These are phyloP conservation scores for Inga oerstediana DNA, from an alignment of 306 rosid species.

Conservation along the genomic window DNA sequence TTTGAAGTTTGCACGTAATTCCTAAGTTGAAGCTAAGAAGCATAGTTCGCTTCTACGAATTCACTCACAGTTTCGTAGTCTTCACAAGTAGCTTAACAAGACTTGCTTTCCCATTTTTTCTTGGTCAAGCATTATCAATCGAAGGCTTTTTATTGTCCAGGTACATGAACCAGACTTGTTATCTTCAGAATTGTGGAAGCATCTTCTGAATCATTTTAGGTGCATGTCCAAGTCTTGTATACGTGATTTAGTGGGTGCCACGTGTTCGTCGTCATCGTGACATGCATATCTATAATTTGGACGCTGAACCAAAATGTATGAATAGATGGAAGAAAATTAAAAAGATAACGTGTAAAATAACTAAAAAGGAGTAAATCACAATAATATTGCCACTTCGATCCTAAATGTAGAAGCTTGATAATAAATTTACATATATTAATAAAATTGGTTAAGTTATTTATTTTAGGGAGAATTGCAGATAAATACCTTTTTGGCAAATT, in stretches of 20 bases:
- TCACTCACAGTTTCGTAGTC: not conserved
- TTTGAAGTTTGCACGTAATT: constrained; percentile 3
- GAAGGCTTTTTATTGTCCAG: constrained; percentile 2
- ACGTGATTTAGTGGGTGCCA: not conserved
- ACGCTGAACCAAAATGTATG: not conserved
- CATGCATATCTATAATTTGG: not conserved
- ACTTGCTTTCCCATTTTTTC: not conserved
- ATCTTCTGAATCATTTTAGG: not conserved
- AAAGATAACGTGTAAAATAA: not conserved
- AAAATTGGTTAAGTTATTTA: no score
- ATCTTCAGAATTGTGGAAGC: not conserved
- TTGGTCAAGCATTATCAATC: not conserved
- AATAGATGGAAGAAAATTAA: not conserved
- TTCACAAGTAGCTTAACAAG: not conserved
- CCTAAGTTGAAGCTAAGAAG: not conserved
- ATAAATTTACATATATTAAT: no score
- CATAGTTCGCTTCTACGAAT: not conserved
- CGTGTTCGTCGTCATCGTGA: not conserved
- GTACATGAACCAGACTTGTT: constrained; percentile 28
- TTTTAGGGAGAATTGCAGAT: no score
- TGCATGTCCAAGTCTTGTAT: not conserved
- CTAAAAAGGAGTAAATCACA: not conserved
- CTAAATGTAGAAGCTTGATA: not conserved
- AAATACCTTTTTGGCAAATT: no score
- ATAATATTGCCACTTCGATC: not conserved